Conservation (phyloP, 2,329 filamentous ascomycete genomes). For the Colletotrichum higginsianum region DNA sequence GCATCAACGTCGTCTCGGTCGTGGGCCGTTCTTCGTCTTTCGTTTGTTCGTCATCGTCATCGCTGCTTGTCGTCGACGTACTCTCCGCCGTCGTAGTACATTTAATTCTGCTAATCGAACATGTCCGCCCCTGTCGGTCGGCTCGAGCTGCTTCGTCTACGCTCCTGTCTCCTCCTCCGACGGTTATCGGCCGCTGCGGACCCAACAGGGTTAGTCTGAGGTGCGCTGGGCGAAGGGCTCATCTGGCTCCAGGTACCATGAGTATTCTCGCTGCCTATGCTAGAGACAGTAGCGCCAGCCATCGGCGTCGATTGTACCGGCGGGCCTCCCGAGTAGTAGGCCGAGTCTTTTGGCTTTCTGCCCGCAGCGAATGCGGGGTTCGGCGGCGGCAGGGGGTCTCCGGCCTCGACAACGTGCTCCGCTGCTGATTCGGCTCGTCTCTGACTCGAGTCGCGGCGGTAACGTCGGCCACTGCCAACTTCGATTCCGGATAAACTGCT, state of each 20-base stretch:
- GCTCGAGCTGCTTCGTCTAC: slow-evolving; percentile 60
- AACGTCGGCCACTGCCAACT: slow-evolving; percentile 64
- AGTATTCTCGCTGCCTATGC: slow-evolving; percentile 59
- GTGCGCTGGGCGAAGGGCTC: slow-evolving; percentile 62
- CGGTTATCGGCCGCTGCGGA: slow-evolving; percentile 64
- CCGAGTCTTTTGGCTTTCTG: slow-evolving; percentile 70
- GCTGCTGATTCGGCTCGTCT: slow-evolving; percentile 62
- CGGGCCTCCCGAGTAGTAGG: slow-evolving; percentile 71
- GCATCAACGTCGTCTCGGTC: slow-evolving; percentile 35
- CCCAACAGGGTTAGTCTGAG: slow-evolving; percentile 50
- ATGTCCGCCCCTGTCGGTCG: slow-evolving; percentile 54
- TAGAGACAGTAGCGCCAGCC: slow-evolving; percentile 62
- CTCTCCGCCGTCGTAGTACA: slow-evolving; percentile 13
- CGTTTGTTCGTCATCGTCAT: slow-evolving; percentile 21
- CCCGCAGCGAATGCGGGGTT: slow-evolving; percentile 69
- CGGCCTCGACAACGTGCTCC: slow-evolving; percentile 60
- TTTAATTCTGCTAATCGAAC: slow-evolving; percentile 52
- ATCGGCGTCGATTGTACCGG: slow-evolving; percentile 57
- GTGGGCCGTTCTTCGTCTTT: slow-evolving; percentile 3
- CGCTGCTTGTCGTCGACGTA: slow-evolving; percentile 1
- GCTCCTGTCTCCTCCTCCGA: slow-evolving; percentile 68
- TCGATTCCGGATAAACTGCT: slow-evolving; percentile 73
- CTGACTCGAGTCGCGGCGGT: slow-evolving; percentile 68
- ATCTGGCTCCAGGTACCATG: slow-evolving; percentile 70
- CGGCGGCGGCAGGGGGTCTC: slow-evolving; percentile 65